Base-by-base conservation (phyloP, 1,284 basidiomycete species). In the Pseudozyma hubeiensis region DNA sequence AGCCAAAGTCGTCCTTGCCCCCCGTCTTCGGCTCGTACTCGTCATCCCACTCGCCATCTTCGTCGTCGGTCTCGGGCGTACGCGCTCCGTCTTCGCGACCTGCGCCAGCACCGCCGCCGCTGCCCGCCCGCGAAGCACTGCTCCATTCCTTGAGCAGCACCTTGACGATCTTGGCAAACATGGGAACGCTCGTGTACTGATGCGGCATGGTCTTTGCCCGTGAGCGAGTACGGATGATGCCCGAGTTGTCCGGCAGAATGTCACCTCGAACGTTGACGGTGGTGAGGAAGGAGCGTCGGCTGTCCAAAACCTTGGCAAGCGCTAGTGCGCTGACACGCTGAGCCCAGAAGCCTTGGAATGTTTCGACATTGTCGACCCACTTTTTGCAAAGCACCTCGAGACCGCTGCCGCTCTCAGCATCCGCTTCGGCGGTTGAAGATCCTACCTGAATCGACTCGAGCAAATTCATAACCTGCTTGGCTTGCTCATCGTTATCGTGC, bases 351-450 rank as follows among this genome's bases (percentile, higher is more conserved):
- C 96, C 95, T 81, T 94, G 92, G 87, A 98, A 92, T 7, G 92
- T 93, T 84, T 93, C 92, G 30, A 91, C 91, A 78, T 93, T 94
- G 82, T 98, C 95, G 80, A 91, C 93, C 96, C 96, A 98, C 1
- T 91, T 91, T 60, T 90, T 88, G 41, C 96, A 88, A 24, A 99
- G 87, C 45, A 97, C 88, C 71, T 93, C 90, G 14, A 98, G 88
- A 0, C 90, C 90, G 9, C 87, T 88, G 88, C 87, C 45, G 64
- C 71, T 16, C 59, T 53, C 62, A 10, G 48, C 53, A 9, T 34
- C 14, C 1, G 52, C 4, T 16, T 24, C 39, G 9, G 55, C 60
- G 3, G 54, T 16, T 9, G 54, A 47, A 4, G 60, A 39, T 5
- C 58, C 17, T 2, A 77, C 52, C 43, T 62, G 64, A 16, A 75